These are phyloP conservation scores for Aureobasidium namibiae DNA, from an alignment of 2,329 filamentous ascomycete genomes.

Conservation along the genomic window DNA sequence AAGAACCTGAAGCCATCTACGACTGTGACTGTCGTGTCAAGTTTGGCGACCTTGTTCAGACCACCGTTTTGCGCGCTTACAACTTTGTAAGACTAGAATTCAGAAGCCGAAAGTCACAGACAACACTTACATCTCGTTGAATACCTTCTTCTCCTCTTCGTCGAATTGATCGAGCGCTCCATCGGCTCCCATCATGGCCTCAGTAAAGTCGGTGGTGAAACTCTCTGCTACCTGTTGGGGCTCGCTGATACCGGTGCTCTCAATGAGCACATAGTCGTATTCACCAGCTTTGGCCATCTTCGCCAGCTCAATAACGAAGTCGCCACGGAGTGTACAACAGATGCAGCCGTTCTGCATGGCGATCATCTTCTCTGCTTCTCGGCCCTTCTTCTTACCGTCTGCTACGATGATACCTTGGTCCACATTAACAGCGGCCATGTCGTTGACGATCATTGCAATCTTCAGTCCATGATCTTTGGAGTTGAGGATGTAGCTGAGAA, in stretches of 20 bases:
- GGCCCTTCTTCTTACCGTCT: conserved; percentile 21
- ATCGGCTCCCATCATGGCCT: conserved; percentile 22
- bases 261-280: conserved; percentile 65
- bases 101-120: neutral
- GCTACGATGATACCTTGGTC: conserved; percentile 23
- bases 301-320: conserved; percentile 62
- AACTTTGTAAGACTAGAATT: neutral
- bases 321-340: conserved; percentile 65
- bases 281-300: conserved; percentile 52
- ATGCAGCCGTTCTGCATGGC: conserved; percentile 52
- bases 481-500: conserved; percentile 60
- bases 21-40: conserved; percentile 65
- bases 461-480: conserved; percentile 56
- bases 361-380: conserved; percentile 26
- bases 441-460: conserved; percentile 67
- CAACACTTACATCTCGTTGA: conserved; percentile 38
- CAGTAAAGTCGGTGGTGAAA: conserved; percentile 50
- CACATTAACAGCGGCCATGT: conserved; percentile 43
- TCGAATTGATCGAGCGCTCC: conserved; percentile 31
- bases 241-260: conserved; percentile 65
- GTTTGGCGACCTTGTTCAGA: conserved; percentile 54
- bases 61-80: conserved; percentile 49
- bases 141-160: conserved; percentile 36
- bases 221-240: conserved; percentile 68
- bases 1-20: conserved; percentile 67